Evolutionary conservation across 2,329 filamentous ascomycete species (phyloP).

Genomic region (Boeremia lycopersici): DNA sequence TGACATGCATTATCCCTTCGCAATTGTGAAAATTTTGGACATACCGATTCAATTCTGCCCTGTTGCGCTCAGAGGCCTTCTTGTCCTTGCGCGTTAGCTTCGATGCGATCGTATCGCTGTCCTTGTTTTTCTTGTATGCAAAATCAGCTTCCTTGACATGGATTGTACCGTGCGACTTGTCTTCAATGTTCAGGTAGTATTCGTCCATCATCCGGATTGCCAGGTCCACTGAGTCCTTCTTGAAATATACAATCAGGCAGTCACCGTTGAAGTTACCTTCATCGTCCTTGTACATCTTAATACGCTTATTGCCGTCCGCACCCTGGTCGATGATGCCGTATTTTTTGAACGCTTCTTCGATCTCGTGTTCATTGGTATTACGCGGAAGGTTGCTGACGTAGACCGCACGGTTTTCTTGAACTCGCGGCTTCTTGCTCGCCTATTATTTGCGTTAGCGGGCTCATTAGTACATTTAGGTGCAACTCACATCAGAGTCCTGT

Average conservation of each 20-base stretch:
- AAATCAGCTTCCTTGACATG: slow-evolving; percentile 83
- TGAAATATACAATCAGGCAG: slow-evolving; percentile 91
- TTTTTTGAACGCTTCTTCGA: slow-evolving; percentile 83
- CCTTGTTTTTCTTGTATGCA: slow-evolving; percentile 88
- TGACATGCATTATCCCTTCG: background rate
- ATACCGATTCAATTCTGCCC: slow-evolving; percentile 78
- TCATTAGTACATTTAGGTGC: too few relatives aligned
- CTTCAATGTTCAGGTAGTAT: slow-evolving; percentile 75
- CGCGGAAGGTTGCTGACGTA: slow-evolving; percentile 87
- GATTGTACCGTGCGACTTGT: slow-evolving; percentile 61
- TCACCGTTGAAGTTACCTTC: slow-evolving; percentile 90
- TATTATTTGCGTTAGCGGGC: slow-evolving; percentile 41
- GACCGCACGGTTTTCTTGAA: slow-evolving; percentile 78
- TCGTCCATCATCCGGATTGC: slow-evolving; percentile 83
- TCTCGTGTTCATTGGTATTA: slow-evolving; percentile 79
- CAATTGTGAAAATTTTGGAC: background rate
- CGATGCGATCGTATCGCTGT: slow-evolving; percentile 57
- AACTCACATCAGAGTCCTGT: slow-evolving; percentile 28
- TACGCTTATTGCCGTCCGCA: slow-evolving; percentile 82
- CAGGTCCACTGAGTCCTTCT: slow-evolving; percentile 87
- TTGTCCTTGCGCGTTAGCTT: slow-evolving; percentile 70
- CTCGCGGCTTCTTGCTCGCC: slow-evolving; percentile 38
- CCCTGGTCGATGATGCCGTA: slow-evolving; percentile 94
- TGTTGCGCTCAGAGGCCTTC: slow-evolving; percentile 88
- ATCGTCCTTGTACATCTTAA: slow-evolving; percentile 89